These are phyloP conservation scores for Biscogniauxia marginata DNA, from an alignment of 2,329 filamentous ascomycete genomes.

Conservation along the genomic window DNA sequence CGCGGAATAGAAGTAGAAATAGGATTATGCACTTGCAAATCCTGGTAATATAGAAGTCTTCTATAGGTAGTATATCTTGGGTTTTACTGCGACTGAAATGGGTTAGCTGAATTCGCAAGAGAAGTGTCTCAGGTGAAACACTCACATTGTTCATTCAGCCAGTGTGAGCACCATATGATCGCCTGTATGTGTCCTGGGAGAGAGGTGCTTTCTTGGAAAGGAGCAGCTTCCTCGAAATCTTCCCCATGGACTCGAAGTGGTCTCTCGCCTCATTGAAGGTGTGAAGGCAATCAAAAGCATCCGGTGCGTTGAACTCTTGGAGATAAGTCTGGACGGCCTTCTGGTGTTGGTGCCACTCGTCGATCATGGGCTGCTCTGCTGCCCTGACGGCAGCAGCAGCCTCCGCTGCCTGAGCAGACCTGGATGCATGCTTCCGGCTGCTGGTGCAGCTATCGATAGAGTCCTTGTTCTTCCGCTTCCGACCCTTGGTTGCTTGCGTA, in stretches of 20 bases:
- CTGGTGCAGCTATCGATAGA: constrained; percentile 39
- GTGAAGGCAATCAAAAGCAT: constrained; percentile 52
- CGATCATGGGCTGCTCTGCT: constrained; percentile 43
- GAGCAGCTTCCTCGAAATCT: constrained; percentile 44
- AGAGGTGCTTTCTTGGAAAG: constrained; percentile 32
- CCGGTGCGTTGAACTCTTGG: constrained; percentile 46
- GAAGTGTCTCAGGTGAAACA: background rate
- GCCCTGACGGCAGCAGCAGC: constrained; percentile 35
- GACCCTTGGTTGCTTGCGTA: constrained; percentile 44
- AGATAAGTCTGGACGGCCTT: constrained; percentile 61
- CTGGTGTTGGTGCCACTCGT: constrained; percentile 62
- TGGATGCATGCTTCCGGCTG: constrained; percentile 51
- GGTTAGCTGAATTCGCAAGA: constrained; percentile 8
- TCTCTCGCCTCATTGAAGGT: constrained; percentile 52
- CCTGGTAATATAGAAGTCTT: constrained; percentile 15
- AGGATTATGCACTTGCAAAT: constrained; percentile 29
- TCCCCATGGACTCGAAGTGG: constrained; percentile 51
- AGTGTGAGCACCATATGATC: constrained; percentile 36
- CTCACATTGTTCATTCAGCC: constrained; percentile 37
- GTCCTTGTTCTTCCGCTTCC: constrained; percentile 58
- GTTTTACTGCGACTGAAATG: constrained; percentile 7
- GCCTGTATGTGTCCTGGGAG: constrained; percentile 33
- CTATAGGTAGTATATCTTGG: constrained; percentile 14
- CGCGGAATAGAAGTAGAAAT: constrained; percentile 19
- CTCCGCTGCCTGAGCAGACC: constrained; percentile 35